Conservation (phyloP, 2,329 filamentous ascomycete species). For the Claviceps citrina region DNA sequence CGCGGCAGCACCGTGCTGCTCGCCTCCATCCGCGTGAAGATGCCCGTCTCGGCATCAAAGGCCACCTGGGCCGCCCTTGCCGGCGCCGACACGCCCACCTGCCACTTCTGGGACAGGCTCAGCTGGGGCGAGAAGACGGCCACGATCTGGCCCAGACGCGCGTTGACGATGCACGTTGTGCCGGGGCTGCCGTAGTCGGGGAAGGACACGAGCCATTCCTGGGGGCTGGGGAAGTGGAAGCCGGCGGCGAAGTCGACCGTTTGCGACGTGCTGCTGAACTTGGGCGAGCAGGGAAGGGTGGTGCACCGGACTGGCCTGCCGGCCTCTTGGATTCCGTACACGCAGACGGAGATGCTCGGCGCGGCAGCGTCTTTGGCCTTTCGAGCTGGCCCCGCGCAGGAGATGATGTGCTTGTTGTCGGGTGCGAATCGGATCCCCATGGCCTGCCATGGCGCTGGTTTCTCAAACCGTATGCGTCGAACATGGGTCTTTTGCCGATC, state of each 20-base stretch:
- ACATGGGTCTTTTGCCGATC: background rate
- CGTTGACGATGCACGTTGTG: constrained; percentile 5
- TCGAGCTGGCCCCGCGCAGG: constrained; percentile 3
- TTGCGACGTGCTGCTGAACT: background rate
- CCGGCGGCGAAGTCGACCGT: constrained; percentile 1
- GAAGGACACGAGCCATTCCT: constrained; percentile 6
- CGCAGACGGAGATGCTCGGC: constrained; percentile 3
- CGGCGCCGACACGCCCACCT: constrained; percentile 2
- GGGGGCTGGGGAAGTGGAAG: constrained; percentile 4
- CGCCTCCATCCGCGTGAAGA: constrained; percentile 4
- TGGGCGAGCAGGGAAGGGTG: background rate
- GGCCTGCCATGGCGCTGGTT: constrained; percentile 2
- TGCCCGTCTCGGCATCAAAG: constrained; percentile 1
- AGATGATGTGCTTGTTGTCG: constrained; percentile 4
- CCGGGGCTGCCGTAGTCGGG: constrained; percentile 3
- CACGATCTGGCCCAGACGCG: constrained; percentile 5
- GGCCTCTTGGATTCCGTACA: constrained; percentile 1
- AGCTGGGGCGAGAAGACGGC: constrained; percentile 2
- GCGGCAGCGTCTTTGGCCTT: background rate
- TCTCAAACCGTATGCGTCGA: background rate
- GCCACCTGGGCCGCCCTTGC: background rate
- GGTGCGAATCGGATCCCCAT: constrained; percentile 4
- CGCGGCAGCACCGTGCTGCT: background rate
- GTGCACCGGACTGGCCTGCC: background rate
- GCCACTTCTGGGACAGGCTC: constrained; percentile 5